Conservation (phyloP, 352 stramenopile species). For the Pythium coloratum region DNA sequence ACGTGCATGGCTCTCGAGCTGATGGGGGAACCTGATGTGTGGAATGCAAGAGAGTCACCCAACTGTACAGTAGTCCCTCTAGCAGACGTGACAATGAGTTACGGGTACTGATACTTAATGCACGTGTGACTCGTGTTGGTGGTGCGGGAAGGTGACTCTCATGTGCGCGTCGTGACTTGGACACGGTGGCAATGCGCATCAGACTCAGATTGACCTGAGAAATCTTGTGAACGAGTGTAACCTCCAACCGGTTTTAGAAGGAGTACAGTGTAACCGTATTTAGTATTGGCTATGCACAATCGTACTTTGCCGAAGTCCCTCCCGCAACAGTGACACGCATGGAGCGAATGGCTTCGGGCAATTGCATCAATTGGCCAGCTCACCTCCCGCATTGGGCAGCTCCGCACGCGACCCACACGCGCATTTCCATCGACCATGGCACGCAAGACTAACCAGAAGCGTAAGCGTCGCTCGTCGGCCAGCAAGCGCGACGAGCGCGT, state of each 20-base stretch:
- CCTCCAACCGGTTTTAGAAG: neutral
- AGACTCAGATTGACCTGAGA: neutral
- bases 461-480: constrained; percentile 18
- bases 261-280: neutral
- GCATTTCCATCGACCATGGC: constrained; percentile 10
- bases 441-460: constrained; percentile 24
- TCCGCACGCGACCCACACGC: neutral
- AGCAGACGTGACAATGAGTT: neutral
- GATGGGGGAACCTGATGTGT: neutral
- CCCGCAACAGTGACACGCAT: constrained; percentile 13
- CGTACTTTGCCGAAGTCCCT: neutral
- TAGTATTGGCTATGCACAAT: neutral
- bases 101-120: too few species aligned
- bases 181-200: neutral
- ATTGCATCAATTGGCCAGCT: neutral
- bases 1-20: constrained; percentile 12
- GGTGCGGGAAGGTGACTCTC: neutral
- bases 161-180: neutral
- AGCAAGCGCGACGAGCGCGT: constrained; percentile 23
- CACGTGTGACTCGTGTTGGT: neutral
- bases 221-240: neutral
- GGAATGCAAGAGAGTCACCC: neutral
- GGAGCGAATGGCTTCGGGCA: constrained; percentile 19
- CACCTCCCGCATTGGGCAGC: neutral
- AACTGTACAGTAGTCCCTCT: neutral